phyloP scores from a whole-genome alignment of 2,329 filamentous ascomycete species.

The Stagonosporopsis rhizophila region DNA sequence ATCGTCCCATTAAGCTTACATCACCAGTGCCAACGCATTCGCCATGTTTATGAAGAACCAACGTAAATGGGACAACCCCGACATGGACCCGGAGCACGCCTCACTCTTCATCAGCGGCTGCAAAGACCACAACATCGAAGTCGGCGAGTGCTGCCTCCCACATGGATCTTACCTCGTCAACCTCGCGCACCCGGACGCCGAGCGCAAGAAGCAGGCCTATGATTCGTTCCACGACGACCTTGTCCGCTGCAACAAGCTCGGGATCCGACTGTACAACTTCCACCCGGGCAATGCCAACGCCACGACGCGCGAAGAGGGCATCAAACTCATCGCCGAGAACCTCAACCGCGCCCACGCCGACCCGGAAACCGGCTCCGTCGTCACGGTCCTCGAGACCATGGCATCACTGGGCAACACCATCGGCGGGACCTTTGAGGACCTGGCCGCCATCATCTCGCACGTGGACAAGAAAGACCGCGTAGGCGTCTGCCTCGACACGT shows the following conservation, averaged over 20 bases:
- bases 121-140: conserved; percentile 73
- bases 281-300: conserved; percentile 84
- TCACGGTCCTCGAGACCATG: conserved; percentile 95
- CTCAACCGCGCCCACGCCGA: conserved; percentile 83
- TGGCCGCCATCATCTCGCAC: conserved; percentile 80
- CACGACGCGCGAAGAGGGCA: conserved; percentile 71
- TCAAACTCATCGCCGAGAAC: conserved; percentile 78
- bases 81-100: conserved; percentile 71
- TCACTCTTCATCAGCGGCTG: conserved; percentile 74
- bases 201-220: conserved; percentile 86
- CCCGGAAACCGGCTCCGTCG: conserved; percentile 69
- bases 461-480: conserved; percentile 84
- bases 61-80: conserved; percentile 89
- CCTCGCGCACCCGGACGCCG: conserved; percentile 80
- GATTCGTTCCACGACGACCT: conserved; percentile 87
- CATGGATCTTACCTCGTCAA: conserved; percentile 98
- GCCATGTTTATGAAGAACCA: conserved; percentile 96
- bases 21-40: conserved; percentile 79
- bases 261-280: conserved; percentile 96
- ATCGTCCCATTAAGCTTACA: conserved; percentile 26
- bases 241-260: conserved; percentile 80
- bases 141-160: conserved; percentile 78
- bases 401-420: conserved; percentile 85
- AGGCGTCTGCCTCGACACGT: conserved; percentile 95
- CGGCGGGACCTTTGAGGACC: conserved; percentile 83